Percentiles rank a stretch among this genome's conserved stretches.
Conservation (phyloP, 768 basidiomycete genomes). For the Termitomyces sp. region DNA sequence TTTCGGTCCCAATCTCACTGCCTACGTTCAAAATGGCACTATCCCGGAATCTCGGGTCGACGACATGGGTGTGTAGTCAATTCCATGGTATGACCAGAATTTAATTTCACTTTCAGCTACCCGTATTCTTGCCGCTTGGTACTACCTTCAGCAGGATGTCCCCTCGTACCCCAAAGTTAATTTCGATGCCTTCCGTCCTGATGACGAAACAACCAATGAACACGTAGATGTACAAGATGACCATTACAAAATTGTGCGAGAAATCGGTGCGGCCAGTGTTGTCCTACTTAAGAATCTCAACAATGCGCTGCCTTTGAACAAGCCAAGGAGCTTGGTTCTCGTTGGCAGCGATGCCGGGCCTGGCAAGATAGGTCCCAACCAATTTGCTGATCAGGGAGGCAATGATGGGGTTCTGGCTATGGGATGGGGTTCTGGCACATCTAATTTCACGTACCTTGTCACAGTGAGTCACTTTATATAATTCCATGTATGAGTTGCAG, state of each 20-base stretch:
- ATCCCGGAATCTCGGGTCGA: slow-evolving; percentile 61
- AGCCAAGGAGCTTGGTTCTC: slow-evolving; percentile 52
- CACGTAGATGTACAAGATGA: slow-evolving; percentile 66
- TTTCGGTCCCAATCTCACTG: slow-evolving; percentile 65
- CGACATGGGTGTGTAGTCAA: slow-evolving; percentile 59
- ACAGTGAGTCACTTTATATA: slow-evolving; percentile 37
- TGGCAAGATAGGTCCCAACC: slow-evolving; percentile 61
- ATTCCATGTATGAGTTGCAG: background rate
- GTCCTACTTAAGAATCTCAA: slow-evolving; percentile 72
- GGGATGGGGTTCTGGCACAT: slow-evolving; percentile 91
- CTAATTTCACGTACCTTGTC: slow-evolving; percentile 73
- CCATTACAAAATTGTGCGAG: slow-evolving; percentile 60
- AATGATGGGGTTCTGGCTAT: slow-evolving; percentile 73
- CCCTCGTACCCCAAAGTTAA: slow-evolving; percentile 56
- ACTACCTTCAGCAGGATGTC: slow-evolving; percentile 58
- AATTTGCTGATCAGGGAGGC: slow-evolving; percentile 58
- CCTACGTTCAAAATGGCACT: slow-evolving; percentile 64
- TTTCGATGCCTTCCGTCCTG: slow-evolving; percentile 61
- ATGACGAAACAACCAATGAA: slow-evolving; percentile 47
- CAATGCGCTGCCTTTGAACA: slow-evolving; percentile 51
- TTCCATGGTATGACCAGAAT: background rate
- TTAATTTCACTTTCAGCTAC: slow-evolving; percentile 38
- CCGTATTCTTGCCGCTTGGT: slow-evolving; percentile 72
- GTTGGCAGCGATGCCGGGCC: slow-evolving; percentile 66
- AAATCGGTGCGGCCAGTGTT: slow-evolving; percentile 69